Conservation (phyloP, 768 basidiomycete genomes). For the Auricularia auricula-judae region DNA sequence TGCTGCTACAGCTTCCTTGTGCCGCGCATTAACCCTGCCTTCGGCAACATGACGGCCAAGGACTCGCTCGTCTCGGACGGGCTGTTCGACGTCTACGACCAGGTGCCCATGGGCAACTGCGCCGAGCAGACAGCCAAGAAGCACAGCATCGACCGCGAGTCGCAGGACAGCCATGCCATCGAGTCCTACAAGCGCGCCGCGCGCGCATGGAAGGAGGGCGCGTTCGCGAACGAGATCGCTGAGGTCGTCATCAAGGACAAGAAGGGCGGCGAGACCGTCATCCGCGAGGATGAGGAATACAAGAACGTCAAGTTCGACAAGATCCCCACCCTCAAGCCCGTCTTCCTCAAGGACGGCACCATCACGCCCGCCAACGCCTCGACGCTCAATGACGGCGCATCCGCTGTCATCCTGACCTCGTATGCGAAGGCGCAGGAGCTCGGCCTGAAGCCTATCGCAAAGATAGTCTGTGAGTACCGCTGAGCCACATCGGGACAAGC, state of each 20-base stretch:
- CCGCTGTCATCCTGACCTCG: slow-evolving; percentile 89
- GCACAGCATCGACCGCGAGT: slow-evolving; percentile 72
- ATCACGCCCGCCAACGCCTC: slow-evolving; percentile 98
- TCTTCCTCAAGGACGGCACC: slow-evolving; percentile 79
- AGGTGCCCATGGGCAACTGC: slow-evolving; percentile 97
- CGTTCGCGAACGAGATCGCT: slow-evolving; percentile 78
- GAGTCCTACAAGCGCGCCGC: slow-evolving; percentile 93
- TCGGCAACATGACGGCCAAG: slow-evolving; percentile 78
- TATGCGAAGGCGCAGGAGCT: slow-evolving; percentile 87
- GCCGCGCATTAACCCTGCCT: slow-evolving; percentile 69
- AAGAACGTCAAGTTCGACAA: slow-evolving; percentile 95
- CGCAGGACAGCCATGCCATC: slow-evolving; percentile 83
- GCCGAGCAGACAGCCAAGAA: slow-evolving; percentile 80
- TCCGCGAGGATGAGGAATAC: slow-evolving; percentile 96
- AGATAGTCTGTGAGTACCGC: slow-evolving; percentile 68
- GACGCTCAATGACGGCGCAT: slow-evolving; percentile 90
- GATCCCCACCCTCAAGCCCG: slow-evolving; percentile 75
- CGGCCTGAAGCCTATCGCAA: slow-evolving; percentile 86
- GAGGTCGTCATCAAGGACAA: slow-evolving; percentile 87
- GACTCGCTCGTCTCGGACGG: slow-evolving; percentile 90
- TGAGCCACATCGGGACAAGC: slow-evolving; percentile 2
- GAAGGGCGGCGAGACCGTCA: slow-evolving; percentile 83
- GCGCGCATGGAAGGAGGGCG: slow-evolving; percentile 78
- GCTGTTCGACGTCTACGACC: slow-evolving; percentile 95
- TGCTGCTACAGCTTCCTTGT: slow-evolving; percentile 52